A percentile compares a stretch with the other conserved stretches of the same genome.
These are phyloP conservation scores for Mycena kentingensis DNA, from an alignment of 768 basidiomycete species.

Conservation along the genomic window DNA sequence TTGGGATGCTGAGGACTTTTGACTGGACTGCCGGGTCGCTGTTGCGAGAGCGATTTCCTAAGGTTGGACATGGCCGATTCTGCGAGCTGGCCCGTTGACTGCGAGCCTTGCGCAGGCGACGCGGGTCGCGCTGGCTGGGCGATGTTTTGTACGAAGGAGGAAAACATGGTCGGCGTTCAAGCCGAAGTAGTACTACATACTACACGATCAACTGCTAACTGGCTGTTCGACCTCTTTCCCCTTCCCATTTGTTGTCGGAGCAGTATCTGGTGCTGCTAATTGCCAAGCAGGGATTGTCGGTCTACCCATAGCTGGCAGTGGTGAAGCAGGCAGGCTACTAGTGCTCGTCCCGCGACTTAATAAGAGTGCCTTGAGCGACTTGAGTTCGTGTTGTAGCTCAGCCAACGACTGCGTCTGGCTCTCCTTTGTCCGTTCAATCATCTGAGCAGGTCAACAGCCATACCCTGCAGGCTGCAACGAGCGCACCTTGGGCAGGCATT, in stretches of 20 bases:
- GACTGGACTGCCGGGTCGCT: slow-evolving; percentile 50
- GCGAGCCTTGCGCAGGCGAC: slow-evolving; percentile 28
- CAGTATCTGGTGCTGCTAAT: slow-evolving; percentile 44
- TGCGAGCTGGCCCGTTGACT: slow-evolving; percentile 56
- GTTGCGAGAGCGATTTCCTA: slow-evolving; percentile 61
- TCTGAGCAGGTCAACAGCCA: slow-evolving; percentile 47
- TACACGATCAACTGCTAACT: slow-evolving; percentile 7
- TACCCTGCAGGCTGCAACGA: not conserved
- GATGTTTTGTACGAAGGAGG: slow-evolving; percentile 71
- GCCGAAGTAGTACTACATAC: slow-evolving; percentile 2
- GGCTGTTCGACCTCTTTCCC: slow-evolving; percentile 54
- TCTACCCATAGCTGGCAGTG: slow-evolving; percentile 55
- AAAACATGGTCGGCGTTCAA: slow-evolving; percentile 57
- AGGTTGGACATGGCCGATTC: slow-evolving; percentile 62
- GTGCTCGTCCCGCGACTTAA: slow-evolving; percentile 67
- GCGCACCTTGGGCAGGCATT: slow-evolving; percentile 87
- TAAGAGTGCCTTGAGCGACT: slow-evolving; percentile 88
- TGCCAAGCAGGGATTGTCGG: slow-evolving; percentile 94
- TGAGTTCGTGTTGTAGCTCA: slow-evolving; percentile 92
- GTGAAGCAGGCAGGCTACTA: slow-evolving; percentile 44
- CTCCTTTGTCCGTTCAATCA: slow-evolving; percentile 93
- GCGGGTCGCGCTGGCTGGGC: slow-evolving; percentile 43
- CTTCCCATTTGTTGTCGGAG: slow-evolving; percentile 46
- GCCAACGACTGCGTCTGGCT: slow-evolving; percentile 77
- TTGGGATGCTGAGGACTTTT: slow-evolving; percentile 21